These are phyloP conservation scores for Dichotomopilus funicola DNA, from an alignment of 2,329 filamentous ascomycete genomes.

Conservation along the genomic window DNA sequence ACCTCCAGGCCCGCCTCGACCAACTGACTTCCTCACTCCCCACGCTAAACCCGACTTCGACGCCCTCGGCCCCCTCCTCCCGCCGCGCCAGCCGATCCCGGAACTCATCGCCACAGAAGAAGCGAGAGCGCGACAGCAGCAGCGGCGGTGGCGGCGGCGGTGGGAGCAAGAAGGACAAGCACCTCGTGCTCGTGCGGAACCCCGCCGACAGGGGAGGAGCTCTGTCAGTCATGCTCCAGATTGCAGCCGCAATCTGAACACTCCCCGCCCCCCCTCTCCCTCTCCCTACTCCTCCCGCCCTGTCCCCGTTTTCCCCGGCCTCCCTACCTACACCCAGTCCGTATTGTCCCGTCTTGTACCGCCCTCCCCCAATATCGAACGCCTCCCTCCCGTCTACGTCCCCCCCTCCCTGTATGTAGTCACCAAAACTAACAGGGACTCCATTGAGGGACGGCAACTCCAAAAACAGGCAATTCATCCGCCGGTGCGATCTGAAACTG, in stretches of 20 bases:
- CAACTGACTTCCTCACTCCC: slow-evolving; percentile 10
- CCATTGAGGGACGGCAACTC: neutral
- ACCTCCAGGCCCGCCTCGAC: slow-evolving; percentile 21
- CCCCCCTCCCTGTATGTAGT: neutral
- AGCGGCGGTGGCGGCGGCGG: neutral
- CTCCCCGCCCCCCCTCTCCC: neutral
- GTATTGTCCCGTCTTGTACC: neutral
- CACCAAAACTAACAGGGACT: slow-evolving; percentile 10
- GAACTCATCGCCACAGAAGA: slow-evolving; percentile 23
- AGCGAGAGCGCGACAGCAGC: slow-evolving; percentile 17
- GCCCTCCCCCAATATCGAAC: neutral
- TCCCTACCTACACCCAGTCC: neutral
- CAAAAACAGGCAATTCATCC: slow-evolving; percentile 4
- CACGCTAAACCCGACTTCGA: no score
- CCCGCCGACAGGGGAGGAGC: slow-evolving; percentile 21
- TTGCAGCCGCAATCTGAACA: slow-evolving; percentile 23
- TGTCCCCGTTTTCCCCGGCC: neutral
- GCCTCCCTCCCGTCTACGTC: no score
- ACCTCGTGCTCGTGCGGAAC: slow-evolving; percentile 24
- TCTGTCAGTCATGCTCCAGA: slow-evolving; percentile 25
- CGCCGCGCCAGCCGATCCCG: slow-evolving; percentile 20
- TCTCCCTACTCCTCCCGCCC: neutral
- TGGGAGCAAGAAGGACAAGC: slow-evolving; percentile 22
- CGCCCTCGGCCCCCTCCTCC: neutral
- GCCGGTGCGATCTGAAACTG: slow-evolving; percentile 7